Base-by-base conservation (phyloP, 2,329 filamentous ascomycete genomes). In the Alternaria consortialis region DNA sequence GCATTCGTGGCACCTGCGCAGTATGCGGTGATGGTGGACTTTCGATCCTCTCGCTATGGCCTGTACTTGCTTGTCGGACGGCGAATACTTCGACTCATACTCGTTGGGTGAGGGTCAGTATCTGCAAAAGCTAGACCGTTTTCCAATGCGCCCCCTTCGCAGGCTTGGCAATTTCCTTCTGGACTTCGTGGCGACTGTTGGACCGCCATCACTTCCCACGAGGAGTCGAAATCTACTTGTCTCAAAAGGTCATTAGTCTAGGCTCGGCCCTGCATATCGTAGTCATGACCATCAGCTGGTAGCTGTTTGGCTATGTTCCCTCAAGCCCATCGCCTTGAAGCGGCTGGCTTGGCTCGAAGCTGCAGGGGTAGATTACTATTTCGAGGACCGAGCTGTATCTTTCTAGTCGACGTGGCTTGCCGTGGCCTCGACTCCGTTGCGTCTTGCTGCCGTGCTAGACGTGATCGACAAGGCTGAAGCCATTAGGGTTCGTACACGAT, bases 291-390 rank as follows among this genome's bases (percentile, higher is more conserved):
- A 25, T 39, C 36, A 17, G 25, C 27, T 50, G 29, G 17, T 32
- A 51, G 20, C 13, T 51, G 50, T 51, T 55, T 62, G 55, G 50
- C 29, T 32, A 37, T 25, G 20, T 23, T 60, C 27, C 13, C 29
- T 29, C 13, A 46, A 57, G 29, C 36, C 17, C 27, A 29, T 42
- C 34, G 47, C 36, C 23, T 51, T 25, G 2, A 31, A 25, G 25
- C 31, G 53, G 39, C 36, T 39, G 13, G 39, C 39, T 40, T 36
- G 15, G n/a, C 48, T 43, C 23, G 11, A 25, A 29, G 39, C 34
- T 53, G 25, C 55, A 61, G 48, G 42, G 58, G 25, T 32, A 50
- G 17, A 32, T 31, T 37, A 37, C 43, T 58, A 48, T 61, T 43
- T 53, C 17, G 48, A 36, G 47, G 27, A 29, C 40, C 47, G 39